Base-by-base conservation (phyloP, 2,329 filamentous ascomycete genomes). In the Salinomyces thailandicus region DNA sequence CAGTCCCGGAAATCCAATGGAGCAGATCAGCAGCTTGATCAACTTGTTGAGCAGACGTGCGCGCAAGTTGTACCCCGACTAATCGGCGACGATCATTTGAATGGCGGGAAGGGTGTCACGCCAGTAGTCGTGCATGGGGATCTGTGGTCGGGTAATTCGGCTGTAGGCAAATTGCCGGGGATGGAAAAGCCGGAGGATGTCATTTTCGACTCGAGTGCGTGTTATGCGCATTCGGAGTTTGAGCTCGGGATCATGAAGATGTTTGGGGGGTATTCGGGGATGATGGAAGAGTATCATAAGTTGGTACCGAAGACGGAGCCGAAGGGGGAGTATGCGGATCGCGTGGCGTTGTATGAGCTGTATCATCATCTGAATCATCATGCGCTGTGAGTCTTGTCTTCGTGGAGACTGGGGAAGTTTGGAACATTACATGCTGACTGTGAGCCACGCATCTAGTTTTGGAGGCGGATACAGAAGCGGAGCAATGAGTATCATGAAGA, bases 191-290 rank as follows among this genome's bases (percentile, higher is more conserved):
- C 68, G 0, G 82, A 87, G 47, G 79, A 86, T 46, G 75, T 94
- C 1, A 75, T 93, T 1, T 95, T 78, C 54, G 89, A 95, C 54
- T 77, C 86, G 0, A 81, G 80, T 2, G 73, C 77, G 28, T 82
- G 81, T 45, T 95, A 93, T 54, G 85, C 80, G 1, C 87, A 95
- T 57, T 81, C 72, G 2, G 89, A 96, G 64, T 95, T 80, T 59
- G 89, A 95, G 48, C 64, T 93, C 35, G 89, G 89, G 1, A 94
- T 93, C 47, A 95, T 95, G 86, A 75, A 73, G 35, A 93, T 95
- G 86, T 96, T 95, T 69, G 87, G 87, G 0, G 89, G 89, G 0
- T 94, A 93, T 59, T 77, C 77, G 1, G 51, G 59, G 0, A 93
- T 94, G 51, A 77, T 82, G 68, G 70, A 70, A 19, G 84, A 91